Conservation (phyloP, 148 eudicot genomes). For the Silene uniflora region DNA sequence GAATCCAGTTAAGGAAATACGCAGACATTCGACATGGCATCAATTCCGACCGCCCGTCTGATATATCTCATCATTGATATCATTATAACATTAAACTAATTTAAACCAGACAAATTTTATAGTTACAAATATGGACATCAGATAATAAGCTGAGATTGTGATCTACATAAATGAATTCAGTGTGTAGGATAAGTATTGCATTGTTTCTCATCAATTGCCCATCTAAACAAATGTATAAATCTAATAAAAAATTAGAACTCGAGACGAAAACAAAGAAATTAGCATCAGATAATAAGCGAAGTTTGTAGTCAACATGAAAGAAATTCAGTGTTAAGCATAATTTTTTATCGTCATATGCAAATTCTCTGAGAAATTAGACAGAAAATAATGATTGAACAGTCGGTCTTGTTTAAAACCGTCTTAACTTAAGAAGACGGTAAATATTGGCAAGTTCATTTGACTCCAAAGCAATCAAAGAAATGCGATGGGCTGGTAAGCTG, state of each 20-base stretch:
- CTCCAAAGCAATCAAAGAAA: slow-evolving; percentile 29
- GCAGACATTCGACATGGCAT: slow-evolving; percentile 36
- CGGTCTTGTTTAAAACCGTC: too few species aligned
- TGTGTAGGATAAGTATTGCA: slow-evolving; percentile 21
- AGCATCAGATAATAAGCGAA: slow-evolving; percentile 39
- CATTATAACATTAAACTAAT: not conserved
- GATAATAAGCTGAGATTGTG: slow-evolving; percentile 21
- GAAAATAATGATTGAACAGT: too few species aligned
- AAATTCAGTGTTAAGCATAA: slow-evolving; percentile 30
- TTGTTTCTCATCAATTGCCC: slow-evolving; percentile 22
- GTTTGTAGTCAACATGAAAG: slow-evolving; percentile 22
- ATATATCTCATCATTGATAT: slow-evolving; percentile 21
- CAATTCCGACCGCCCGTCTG: slow-evolving; percentile 37
- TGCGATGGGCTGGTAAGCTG: slow-evolving; percentile 30
- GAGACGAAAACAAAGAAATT: too few species aligned
- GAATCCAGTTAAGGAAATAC: slow-evolving; percentile 13
- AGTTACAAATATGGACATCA: slow-evolving; percentile 28
- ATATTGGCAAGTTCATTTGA: slow-evolving; percentile 31
- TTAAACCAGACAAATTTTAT: not conserved
- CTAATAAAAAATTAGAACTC: too few species aligned
- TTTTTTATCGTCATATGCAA: slow-evolving; percentile 21
- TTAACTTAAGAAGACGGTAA: too few species aligned
- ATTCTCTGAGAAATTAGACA: not conserved
- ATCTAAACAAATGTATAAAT: not conserved
- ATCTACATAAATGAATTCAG: slow-evolving; percentile 29